A percentile compares a stretch with the other conserved stretches of the same genome.
phyloP scores from a whole-genome alignment of 192 early-diverging fungal genomes.

The Dissophora globulifera region DNA sequence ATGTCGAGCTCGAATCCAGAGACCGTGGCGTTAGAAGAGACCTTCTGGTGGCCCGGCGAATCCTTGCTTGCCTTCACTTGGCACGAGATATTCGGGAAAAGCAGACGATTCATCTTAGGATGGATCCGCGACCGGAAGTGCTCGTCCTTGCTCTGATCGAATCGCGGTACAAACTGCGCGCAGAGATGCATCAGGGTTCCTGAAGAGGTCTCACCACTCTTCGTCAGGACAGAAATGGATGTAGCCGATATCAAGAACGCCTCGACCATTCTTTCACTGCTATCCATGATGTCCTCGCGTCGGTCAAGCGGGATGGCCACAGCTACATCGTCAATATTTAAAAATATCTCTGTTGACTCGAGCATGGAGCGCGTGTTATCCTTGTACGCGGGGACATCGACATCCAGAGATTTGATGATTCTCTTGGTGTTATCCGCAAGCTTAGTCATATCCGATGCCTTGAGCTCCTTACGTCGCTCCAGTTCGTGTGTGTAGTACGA shows the following conservation, averaged over 20 bases:
- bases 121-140: slow-evolving; percentile 65
- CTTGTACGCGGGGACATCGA: slow-evolving; percentile 61
- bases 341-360: slow-evolving; percentile 59
- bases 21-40: slow-evolving; percentile 67
- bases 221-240: slow-evolving; percentile 68
- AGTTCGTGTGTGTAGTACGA: slow-evolving; percentile 76
- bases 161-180: slow-evolving; percentile 74
- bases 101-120: slow-evolving; percentile 63
- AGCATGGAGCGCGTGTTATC: slow-evolving; percentile 65
- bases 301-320: slow-evolving; percentile 70
- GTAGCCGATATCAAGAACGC: slow-evolving; percentile 73
- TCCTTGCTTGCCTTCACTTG: slow-evolving; percentile 56
- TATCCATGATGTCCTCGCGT: slow-evolving; percentile 54
- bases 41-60: slow-evolving; percentile 49
- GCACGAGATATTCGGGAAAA: slow-evolving; percentile 63
- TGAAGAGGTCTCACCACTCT: slow-evolving; percentile 64
- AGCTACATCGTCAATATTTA: slow-evolving; percentile 66
- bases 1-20: slow-evolving; percentile 80
- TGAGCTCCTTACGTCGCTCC: slow-evolving; percentile 63
- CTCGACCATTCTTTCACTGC: slow-evolving; percentile 44
- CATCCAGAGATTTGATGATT: slow-evolving; percentile 72
- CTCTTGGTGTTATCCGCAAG: slow-evolving; percentile 73
- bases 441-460: slow-evolving; percentile 65
- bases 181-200: slow-evolving; percentile 67
- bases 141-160: slow-evolving; percentile 68